A percentile compares a stretch with the other conserved stretches of the same genome.
These are phyloP conservation scores for Penicillium corylophilum DNA, from an alignment of 2,329 filamentous ascomycete genomes.

Conservation along the genomic window DNA sequence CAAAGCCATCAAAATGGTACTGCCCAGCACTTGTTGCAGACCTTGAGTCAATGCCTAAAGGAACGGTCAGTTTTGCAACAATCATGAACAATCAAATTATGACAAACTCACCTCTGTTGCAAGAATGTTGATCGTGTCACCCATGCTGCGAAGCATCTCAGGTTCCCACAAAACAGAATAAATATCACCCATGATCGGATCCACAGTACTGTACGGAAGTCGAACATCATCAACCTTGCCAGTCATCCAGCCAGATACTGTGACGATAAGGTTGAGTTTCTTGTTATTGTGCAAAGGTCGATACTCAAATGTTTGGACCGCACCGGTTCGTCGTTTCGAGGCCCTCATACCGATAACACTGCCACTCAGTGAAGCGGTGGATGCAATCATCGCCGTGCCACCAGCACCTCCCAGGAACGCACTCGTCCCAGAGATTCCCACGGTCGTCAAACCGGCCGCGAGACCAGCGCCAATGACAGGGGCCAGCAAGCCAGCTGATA, in stretches of 20 bases:
- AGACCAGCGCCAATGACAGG: constrained; percentile 92
- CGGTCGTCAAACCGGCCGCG: constrained; percentile 90
- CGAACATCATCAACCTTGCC: constrained; percentile 96
- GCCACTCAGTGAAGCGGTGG: constrained; percentile 80
- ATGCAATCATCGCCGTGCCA: constrained; percentile 91
- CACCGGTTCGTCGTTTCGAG: constrained; percentile 81
- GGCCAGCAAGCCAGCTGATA: constrained; percentile 87
- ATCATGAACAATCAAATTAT: not conserved
- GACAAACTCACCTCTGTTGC: constrained; percentile 75
- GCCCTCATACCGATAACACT: constrained; percentile 82
- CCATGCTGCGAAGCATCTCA: constrained; percentile 96
- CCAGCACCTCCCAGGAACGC: constrained; percentile 88
- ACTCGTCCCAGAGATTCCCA: constrained; percentile 84
- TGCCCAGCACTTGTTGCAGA: constrained; percentile 90
- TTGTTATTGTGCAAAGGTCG: constrained; percentile 97
- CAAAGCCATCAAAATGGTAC: constrained; percentile 79
- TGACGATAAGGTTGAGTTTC: constrained; percentile 90
- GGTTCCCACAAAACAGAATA: constrained; percentile 98
- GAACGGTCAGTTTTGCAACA: constrained; percentile 27
- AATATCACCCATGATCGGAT: constrained; percentile 96
- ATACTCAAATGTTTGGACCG: constrained; percentile 96
- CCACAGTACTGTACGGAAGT: constrained; percentile 90
- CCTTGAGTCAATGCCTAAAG: constrained; percentile 85
- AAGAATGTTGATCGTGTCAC: constrained; percentile 96
- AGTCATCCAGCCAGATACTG: constrained; percentile 96